Evolutionary conservation across 495 filamentous ascomycete species (phyloP), one percentile per base, ranked within the genome.

Genomic region (Penicillium coprophilum): DNA sequence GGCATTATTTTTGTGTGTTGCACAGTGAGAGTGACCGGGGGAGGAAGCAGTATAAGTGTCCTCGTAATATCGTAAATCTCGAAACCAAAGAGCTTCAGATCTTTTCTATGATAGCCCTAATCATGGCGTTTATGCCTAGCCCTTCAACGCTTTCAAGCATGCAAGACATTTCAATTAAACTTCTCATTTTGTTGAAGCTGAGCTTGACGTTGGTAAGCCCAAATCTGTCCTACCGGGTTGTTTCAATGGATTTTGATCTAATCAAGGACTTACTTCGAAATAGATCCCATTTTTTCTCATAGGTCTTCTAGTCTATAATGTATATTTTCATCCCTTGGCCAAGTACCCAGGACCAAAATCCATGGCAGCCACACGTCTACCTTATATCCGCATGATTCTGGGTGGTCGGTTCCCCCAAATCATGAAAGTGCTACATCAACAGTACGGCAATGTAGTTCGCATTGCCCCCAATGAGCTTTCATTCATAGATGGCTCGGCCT

Each of bases 401-500:
- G n/a, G 40, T 31, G 67, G 69, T 4, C 31, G n/a, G 1, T 40
- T 53, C 3, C 53, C 57, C 11, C 50, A 50, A 8, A 20, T 46
- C 13, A 34, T 53, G 0, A 58, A 55, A 38, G n/a, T 28, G 2
- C 43, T 70, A 0, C 67, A 72, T 46, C 52, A 64, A 6, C 10
- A 58, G 32, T 85, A 85, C 61, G 82, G 81, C 11, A 53, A 68
- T 7, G 71, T 81, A 1, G 74, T 85, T 31, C 79, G 82, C 9
- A 69, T 82, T 20, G 74, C 72, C 2, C 82, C 82, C 0, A 60
- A 80, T 51, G 76, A 83, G 58, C 71, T 85, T 11, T 67, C 74
- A 0, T 85, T 75, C 57, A 70, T 55, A 20, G 59, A 71, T 21
- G 68, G 77, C 1, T 61, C 71, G n/a, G 81, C 81, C 9, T 85